phyloP scores from a whole-genome alignment of 768 basidiomycete species.

The Termitomyces sp. region DNA sequence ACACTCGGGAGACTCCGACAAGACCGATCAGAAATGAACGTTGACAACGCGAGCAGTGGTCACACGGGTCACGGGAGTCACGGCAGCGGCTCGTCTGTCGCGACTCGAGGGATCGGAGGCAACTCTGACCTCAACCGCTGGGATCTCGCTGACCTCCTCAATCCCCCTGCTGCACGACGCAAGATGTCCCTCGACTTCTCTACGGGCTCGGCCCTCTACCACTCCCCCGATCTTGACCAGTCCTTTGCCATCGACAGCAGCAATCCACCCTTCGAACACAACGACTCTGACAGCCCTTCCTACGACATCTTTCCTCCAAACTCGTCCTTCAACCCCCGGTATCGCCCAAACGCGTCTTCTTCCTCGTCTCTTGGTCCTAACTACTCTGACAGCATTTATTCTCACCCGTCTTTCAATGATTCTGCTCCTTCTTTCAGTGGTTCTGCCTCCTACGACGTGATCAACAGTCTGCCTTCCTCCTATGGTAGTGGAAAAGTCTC shows the following conservation, averaged over 20 bases:
- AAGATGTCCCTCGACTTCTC: slow-evolving; percentile 58
- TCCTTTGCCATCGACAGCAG: slow-evolving; percentile 42
- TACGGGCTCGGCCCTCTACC: slow-evolving; percentile 38
- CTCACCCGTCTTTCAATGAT: slow-evolving; percentile 58
- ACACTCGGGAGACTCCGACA: slow-evolving; percentile 51
- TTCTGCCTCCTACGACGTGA: slow-evolving; percentile 62
- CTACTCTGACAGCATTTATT: slow-evolving; percentile 59
- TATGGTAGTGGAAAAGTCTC: slow-evolving; percentile 75
- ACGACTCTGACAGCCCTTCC: slow-evolving; percentile 47
- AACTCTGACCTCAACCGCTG: slow-evolving; percentile 33
- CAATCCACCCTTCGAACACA: slow-evolving; percentile 42
- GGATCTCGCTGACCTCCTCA: slow-evolving; percentile 45
- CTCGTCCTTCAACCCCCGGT: slow-evolving; percentile 52
- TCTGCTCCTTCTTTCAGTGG: slow-evolving; percentile 54
- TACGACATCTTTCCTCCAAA: slow-evolving; percentile 63
- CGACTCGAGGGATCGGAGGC: slow-evolving; percentile 32
- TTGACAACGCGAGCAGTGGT: slow-evolving; percentile 23
- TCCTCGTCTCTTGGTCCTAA: slow-evolving; percentile 62
- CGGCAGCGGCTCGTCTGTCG: slow-evolving; percentile 15
- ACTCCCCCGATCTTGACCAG: slow-evolving; percentile 55
- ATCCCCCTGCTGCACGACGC: slow-evolving; percentile 28
- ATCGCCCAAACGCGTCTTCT: slow-evolving; percentile 70
- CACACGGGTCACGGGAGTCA: slow-evolving; percentile 22
- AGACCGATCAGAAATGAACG: slow-evolving; percentile 51
- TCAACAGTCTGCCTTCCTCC: slow-evolving; percentile 58